A percentile compares a stretch with the other conserved stretches of the same genome.
Evolutionary conservation across 768 basidiomycete genomes (phyloP).

Genomic region (Thelephora aurantiotincta): DNA sequence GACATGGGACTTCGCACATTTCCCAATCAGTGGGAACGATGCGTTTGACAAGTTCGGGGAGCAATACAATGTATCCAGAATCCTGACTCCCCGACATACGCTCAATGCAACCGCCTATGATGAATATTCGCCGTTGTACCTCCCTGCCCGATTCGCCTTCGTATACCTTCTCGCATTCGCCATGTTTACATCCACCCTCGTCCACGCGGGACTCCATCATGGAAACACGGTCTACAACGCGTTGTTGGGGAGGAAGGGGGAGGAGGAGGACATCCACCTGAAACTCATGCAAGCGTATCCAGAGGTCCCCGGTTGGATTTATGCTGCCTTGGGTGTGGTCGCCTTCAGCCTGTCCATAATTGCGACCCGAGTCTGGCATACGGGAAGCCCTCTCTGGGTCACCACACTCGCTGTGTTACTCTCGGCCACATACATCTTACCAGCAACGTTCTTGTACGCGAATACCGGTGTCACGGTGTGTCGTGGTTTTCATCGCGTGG

Average conservation of each 20-base stretch:
- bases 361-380: slow-evolving; percentile 61
- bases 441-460: too few relatives aligned
- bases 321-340: slow-evolving; percentile 18
- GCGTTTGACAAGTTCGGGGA: slow-evolving; percentile 52
- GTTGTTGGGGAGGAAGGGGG: slow-evolving; percentile 52
- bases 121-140: slow-evolving; percentile 45
- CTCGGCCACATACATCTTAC: too few relatives aligned
- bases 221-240: slow-evolving; percentile 69
- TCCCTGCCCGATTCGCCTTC: slow-evolving; percentile 61
- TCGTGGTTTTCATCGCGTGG: slow-evolving; percentile 22
- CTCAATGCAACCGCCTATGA: slow-evolving; percentile 43
- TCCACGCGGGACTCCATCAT: slow-evolving; percentile 61
- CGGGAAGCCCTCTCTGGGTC: slow-evolving; percentile 57
- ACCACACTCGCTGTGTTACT: slow-evolving; percentile 58
- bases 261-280: slow-evolving; percentile 78
- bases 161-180: slow-evolving; percentile 79
- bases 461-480: too few relatives aligned
- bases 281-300: slow-evolving; percentile 65
- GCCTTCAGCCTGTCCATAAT: slow-evolving; percentile 50
- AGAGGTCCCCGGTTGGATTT: too few relatives aligned
- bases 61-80: slow-evolving; percentile 41
- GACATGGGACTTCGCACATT: slow-evolving; percentile 12
- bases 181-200: slow-evolving; percentile 59
- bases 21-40: slow-evolving; percentile 43
- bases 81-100: slow-evolving; percentile 37